These are phyloP conservation scores for Oryza officinalis DNA, from an alignment of 176 grass and related monocot genomes.

Conservation along the genomic window DNA sequence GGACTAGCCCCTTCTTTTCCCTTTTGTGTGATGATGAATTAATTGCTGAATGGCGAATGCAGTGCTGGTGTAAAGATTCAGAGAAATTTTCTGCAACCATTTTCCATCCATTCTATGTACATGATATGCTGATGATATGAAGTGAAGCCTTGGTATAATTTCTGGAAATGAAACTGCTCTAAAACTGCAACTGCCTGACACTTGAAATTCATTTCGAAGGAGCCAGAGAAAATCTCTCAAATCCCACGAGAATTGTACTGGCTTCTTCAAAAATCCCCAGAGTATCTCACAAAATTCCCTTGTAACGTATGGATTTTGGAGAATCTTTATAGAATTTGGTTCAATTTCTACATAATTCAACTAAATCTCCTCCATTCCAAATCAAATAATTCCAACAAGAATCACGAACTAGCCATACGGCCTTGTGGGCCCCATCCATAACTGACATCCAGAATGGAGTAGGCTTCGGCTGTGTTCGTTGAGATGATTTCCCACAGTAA, in stretches of 20 bases:
- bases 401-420: background rate
- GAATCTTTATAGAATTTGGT: background rate
- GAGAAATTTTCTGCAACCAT: background rate
- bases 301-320: too few relatives aligned
- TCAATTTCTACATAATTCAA: background rate
- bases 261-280: background rate
- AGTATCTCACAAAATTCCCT: background rate
- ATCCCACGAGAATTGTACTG: background rate
- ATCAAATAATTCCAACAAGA: background rate
- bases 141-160: background rate
- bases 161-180: background rate
- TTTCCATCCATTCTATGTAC: background rate
- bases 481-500: too few relatives aligned
- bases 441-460: too few relatives aligned
- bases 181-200: background rate
- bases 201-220: background rate
- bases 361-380: background rate
- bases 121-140: background rate
- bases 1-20: background rate
- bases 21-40: background rate
- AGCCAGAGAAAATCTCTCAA: background rate
- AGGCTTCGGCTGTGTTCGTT: too few relatives aligned
- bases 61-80: constrained; percentile 24
- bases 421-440: too few relatives aligned
- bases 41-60: constrained; percentile 20